These are phyloP conservation scores for Jamesozyma jinghongensis DNA, from an alignment of 805 yeast species.

Conservation along the genomic window DNA sequence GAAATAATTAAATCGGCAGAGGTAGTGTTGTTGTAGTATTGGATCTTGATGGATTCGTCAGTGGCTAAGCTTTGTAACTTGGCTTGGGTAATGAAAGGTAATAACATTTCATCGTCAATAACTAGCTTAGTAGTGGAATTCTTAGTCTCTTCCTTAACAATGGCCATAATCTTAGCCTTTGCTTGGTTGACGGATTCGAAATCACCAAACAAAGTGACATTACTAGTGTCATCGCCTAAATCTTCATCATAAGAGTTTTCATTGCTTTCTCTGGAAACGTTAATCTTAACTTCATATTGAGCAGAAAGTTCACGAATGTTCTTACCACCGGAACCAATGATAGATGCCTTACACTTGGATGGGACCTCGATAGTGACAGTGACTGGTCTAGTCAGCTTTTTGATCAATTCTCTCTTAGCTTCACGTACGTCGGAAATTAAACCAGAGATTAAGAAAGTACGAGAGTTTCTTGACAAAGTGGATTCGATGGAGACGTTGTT, in stretches of 20 bases:
- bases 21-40: slow-evolving; percentile 19
- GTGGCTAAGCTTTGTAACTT: slow-evolving; percentile 6
- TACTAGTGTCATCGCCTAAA: slow-evolving; percentile 48
- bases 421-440: slow-evolving; percentile 50
- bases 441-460: slow-evolving; percentile 80
- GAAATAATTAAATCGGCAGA: slow-evolving; percentile 39
- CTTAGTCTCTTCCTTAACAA: slow-evolving; percentile 69
- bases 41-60: slow-evolving; percentile 20
- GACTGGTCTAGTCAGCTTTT: slow-evolving; percentile 69
- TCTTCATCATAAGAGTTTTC: slow-evolving; percentile 43
- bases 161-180: slow-evolving; percentile 53
- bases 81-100: slow-evolving; percentile 27
- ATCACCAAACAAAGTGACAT: slow-evolving; percentile 71
- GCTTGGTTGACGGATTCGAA: slow-evolving; percentile 74
- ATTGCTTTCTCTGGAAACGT: slow-evolving; percentile 30
- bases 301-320: slow-evolving; percentile 71
- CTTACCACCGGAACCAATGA: slow-evolving; percentile 84
- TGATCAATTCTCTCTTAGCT: slow-evolving; percentile 70
- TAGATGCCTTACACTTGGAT: slow-evolving; percentile 60
- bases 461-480: slow-evolving; percentile 66
- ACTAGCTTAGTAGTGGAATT: slow-evolving; percentile 41
- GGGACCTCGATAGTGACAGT: slow-evolving; percentile 57
- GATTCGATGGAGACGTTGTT: slow-evolving; percentile 65
- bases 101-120: slow-evolving; percentile 33
- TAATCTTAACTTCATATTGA: slow-evolving; percentile 64